Percentiles rank a stretch among this genome's conserved stretches.
phyloP scores from a whole-genome alignment of 129 eudicot species.

The Flaveria linearis region DNA sequence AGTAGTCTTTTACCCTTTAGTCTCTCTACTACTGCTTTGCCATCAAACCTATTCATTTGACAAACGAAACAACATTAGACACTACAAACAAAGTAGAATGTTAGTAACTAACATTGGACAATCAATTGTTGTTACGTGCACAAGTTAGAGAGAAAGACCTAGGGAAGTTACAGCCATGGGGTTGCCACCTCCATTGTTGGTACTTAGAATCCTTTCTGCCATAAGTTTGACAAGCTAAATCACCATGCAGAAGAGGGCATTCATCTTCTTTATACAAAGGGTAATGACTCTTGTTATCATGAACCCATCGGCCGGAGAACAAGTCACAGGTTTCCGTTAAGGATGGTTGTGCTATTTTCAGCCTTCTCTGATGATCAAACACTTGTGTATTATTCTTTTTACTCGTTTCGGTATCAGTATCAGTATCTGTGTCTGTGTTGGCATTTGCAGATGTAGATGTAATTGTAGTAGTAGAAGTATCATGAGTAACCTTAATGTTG shows the following conservation, averaged over 20 bases:
- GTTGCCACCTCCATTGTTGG: conserved; percentile 75
- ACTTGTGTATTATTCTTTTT: background rate
- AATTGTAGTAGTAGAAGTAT: background rate
- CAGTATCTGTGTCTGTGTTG: background rate
- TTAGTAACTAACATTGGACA: background rate
- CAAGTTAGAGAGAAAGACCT: conserved; percentile 41
- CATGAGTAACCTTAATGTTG: conserved; percentile 8
- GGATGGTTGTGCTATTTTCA: conserved; percentile 18
- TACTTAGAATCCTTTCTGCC: conserved; percentile 51
- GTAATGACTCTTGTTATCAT: conserved; percentile 41
- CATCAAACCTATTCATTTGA: conserved; percentile 43
- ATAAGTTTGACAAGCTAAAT: conserved; percentile 51
- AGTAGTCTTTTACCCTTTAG: conserved; percentile 45
- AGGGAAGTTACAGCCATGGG: conserved; percentile 59
- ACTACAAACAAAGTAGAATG: background rate
- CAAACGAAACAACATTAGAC: background rate
- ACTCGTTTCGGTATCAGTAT: background rate
- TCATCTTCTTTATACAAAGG: conserved; percentile 54
- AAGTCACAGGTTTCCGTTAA: conserved; percentile 46
- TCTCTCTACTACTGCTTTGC: conserved; percentile 41
- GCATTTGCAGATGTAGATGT: background rate
- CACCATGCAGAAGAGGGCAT: conserved; percentile 54
- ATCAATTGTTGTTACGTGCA: background rate
- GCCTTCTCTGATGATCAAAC: conserved; percentile 31
- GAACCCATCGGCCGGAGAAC: conserved; percentile 68